These are phyloP conservation scores for Medicago ruthenica DNA, from an alignment of 306 rosid genomes.

Conservation along the genomic window DNA sequence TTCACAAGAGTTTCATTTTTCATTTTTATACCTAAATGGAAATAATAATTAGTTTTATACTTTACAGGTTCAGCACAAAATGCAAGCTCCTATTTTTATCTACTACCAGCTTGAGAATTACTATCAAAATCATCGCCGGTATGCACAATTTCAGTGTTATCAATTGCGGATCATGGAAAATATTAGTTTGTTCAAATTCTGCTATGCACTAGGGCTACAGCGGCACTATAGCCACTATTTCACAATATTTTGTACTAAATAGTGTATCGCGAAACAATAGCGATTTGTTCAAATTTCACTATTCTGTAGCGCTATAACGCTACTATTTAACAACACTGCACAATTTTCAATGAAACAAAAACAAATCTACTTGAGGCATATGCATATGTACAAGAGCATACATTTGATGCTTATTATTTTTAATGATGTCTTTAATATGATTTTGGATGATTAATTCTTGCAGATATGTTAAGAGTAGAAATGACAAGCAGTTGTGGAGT, in stretches of 20 bases:
- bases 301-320: background rate
- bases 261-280: background rate
- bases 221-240: background rate
- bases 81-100: conserved; percentile 76
- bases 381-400: background rate
- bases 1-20: background rate
- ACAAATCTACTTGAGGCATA: background rate
- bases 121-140: conserved; percentile 95
- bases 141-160: background rate
- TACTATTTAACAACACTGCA: background rate
- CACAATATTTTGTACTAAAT: background rate
- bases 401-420: no score
- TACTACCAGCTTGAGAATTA: conserved; percentile 84
- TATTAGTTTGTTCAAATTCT: background rate
- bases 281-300: background rate
- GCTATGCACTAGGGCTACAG: background rate
- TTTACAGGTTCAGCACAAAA: conserved; percentile 68
- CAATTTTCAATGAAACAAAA: background rate
- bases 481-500: conserved; percentile 61
- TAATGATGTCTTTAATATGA: background rate
- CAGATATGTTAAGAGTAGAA: conserved; percentile 90
- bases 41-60: conserved; percentile 26
- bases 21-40: conserved; percentile 14
- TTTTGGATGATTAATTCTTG: background rate
- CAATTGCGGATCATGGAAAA: background rate